Evolutionary conservation across 192 early-diverging fungal species (phyloP), one percentile per base, ranked within the genome.

Genomic region (Coemansia sp.): DNA sequence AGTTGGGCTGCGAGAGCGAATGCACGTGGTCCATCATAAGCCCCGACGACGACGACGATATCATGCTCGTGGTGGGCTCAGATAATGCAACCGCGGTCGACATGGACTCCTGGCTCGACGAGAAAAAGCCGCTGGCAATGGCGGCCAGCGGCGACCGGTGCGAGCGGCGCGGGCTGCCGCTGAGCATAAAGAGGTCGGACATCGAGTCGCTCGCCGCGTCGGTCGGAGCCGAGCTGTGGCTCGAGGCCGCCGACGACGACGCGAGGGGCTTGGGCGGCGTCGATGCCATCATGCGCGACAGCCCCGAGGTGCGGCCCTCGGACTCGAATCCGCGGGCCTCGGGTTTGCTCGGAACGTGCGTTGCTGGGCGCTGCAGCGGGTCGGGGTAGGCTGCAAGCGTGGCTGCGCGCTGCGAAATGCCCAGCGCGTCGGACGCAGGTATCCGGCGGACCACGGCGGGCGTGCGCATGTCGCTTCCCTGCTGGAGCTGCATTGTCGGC

Each of bases 61-160:
- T 22, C 33, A 18, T 49, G 54, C 56, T 71, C 47, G 48, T 19
- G 2, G 22, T 51, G 35, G 24, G 35, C 27, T 56, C 60, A 2
- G 56, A 50, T 6, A 23, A 23, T 0, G 66, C 54, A 6, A 53
- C 57, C 0, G 56, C 44, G 1, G 72, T 68, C 16, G 60, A 22
- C 58, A 67, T 60, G 10, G 68, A 64, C 25, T 70, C 68, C n/a
- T 69, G 67, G 31, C 73, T 77, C n/a, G 73, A 51, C 18, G 67
- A 60, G 43, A 77, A 71, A 21, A 77, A 67, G 1, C 61, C 68
- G 30, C 54, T 60, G 40, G 64, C 67, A 19, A 75, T 57, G 3
- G 46, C 60, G 0, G 74, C 59, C 40, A 70, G 47, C 48, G 74
- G 67, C 52, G 74, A 71, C 14, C 68, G 53, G 47, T 54, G 64